phyloP scores from a whole-genome alignment of 2,329 filamentous ascomycete species.

The Pezicula neosporulosa region DNA sequence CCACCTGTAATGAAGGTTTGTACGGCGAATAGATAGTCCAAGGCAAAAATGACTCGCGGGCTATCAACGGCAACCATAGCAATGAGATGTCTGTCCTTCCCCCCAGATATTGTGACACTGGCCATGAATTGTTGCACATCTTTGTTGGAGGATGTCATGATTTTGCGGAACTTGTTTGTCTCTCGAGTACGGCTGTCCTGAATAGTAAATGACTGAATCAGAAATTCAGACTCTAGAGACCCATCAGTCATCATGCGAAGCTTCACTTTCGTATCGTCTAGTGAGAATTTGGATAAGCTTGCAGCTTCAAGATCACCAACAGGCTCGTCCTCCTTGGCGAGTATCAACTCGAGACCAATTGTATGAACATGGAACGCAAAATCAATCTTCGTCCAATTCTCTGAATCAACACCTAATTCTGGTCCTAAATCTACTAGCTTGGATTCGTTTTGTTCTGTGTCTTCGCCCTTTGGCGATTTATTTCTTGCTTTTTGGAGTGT shows the following conservation, averaged over 20 bases:
- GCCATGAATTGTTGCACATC: constrained; percentile 98
- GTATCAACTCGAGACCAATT: constrained; percentile 82
- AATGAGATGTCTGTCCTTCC: constrained; percentile 76
- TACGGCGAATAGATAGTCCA: constrained; percentile 92
- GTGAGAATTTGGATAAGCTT: constrained; percentile 88
- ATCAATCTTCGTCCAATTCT: constrained; percentile 90
- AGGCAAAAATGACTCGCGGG: constrained; percentile 86
- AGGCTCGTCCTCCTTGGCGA: constrained; percentile 70
- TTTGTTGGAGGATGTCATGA: constrained; percentile 96
- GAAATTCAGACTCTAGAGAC: constrained; percentile 85
- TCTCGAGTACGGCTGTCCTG: constrained; percentile 85
- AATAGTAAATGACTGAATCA: constrained; percentile 93
- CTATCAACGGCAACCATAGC: constrained; percentile 93
- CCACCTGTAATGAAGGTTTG: constrained; percentile 78
- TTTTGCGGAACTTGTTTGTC: constrained; percentile 93
- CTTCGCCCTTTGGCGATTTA: constrained; percentile 7
- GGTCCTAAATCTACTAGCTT: constrained; percentile 56
- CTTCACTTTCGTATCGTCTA: constrained; percentile 91
- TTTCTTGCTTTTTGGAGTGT: constrained; percentile 21
- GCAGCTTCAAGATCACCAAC: constrained; percentile 75
- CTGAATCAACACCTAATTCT: constrained; percentile 64
- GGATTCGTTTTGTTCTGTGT: constrained; percentile 28
- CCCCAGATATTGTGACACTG: constrained; percentile 87
- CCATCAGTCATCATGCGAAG: constrained; percentile 89
- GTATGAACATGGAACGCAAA: constrained; percentile 86